These are phyloP conservation scores for Phytophthora ohioensis DNA, from an alignment of 352 stramenopile genomes.

Conservation along the genomic window DNA sequence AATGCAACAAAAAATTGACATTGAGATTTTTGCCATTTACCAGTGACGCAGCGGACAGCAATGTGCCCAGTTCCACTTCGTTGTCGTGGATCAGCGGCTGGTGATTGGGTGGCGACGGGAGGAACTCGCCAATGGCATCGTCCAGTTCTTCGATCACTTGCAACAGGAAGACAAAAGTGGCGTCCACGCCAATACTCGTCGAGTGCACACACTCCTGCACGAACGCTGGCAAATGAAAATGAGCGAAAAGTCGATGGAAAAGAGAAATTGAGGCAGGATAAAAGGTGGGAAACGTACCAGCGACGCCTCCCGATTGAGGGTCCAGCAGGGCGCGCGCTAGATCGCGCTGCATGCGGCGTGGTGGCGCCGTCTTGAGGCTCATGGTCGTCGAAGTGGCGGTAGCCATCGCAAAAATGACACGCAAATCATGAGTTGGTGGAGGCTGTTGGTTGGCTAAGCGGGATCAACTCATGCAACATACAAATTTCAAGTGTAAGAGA, in stretches of 20 bases:
- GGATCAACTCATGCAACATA: constrained; percentile 9
- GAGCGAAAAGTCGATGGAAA: constrained; percentile 7
- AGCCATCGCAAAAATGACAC: constrained; percentile 28
- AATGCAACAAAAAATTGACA: neutral
- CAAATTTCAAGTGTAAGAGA: constrained; percentile 21
- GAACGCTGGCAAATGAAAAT: constrained; percentile 45
- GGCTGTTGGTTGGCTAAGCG: constrained; percentile 24
- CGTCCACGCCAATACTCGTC: constrained; percentile 62
- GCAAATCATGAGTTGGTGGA: constrained; percentile 23
- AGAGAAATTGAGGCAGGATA: neutral
- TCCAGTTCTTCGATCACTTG: constrained; percentile 78
- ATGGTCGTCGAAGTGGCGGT: constrained; percentile 8
- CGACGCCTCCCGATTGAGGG: constrained; percentile 40
- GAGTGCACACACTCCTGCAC: constrained; percentile 84
- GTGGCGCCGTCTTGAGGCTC: constrained; percentile 2
- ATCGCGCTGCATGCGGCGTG: constrained; percentile 39
- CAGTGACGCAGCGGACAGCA: constrained; percentile 72
- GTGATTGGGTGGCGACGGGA: constrained; percentile 24
- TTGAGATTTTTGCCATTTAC: constrained; percentile 29
- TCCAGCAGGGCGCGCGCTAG: constrained; percentile 39
- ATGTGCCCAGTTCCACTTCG: constrained; percentile 74
- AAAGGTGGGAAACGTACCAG: constrained; percentile 23
- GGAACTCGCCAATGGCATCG: constrained; percentile 50
- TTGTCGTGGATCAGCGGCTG: constrained; percentile 55
- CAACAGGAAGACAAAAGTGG: constrained; percentile 67